Evolutionary conservation across 495 filamentous ascomycete genomes (phyloP), one percentile per base, ranked within the genome.

Genomic region (Aspergillus ostianus): DNA sequence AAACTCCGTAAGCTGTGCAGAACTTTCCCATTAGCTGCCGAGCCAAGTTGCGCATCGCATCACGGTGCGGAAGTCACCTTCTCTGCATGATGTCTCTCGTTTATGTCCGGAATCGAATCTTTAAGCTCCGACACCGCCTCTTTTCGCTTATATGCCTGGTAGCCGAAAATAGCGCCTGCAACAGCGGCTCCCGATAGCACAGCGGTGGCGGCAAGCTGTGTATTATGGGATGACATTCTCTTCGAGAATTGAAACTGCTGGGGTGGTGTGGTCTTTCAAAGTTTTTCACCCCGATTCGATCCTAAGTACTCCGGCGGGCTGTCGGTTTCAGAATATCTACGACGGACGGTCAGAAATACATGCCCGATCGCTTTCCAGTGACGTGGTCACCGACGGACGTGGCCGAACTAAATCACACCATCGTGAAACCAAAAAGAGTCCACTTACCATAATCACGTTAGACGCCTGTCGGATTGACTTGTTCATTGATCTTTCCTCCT

Each of bases 131-230:
- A 76, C 6, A 92, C 74, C 27, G 84, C 84, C 62, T 85, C 83
- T 64, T 81, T 82, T 46, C 86, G 72, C 52, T 78, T 80, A 44
- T 89, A 77, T 55, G 81, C 80, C 66, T 94, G 90, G 63, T 87
- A 89, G 47, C 87, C 85, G 53, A 90, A 77, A 44, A 96, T 87
- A 12, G 85, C 79, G 45, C 83, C 80, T 10, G 89, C 90, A 27
- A 90, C 90, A 29, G 90, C 82, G 41, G 85, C 84, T 21, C 89
- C 90, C 0, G 90, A 93, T 6, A 90, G 74, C 6, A 92, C 75
- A 6, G 91, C 91, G 0, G 90, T 91, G 17, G 89, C 85, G 20
- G 84, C 86, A 52, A 96, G 80, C 72, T 93, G 92, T 3, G 79
- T 78, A 61, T 79, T 73, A 47, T 83, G 80, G 18, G 81, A 80